phyloP scores from a whole-genome alignment of 768 basidiomycete species.

The Tremella yokohamensis region DNA sequence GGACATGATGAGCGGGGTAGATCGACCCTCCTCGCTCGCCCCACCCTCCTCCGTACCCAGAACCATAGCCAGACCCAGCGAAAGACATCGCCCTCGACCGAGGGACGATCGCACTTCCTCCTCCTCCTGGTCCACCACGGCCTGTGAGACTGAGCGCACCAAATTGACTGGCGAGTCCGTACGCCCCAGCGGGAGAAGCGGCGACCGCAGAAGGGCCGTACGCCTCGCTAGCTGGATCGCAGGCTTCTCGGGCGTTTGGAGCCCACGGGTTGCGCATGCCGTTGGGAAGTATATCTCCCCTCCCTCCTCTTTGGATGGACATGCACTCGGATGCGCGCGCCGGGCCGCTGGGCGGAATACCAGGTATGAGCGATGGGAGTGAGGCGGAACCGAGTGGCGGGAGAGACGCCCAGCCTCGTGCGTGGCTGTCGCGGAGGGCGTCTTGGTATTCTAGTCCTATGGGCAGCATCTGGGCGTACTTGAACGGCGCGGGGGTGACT shows the following conservation, averaged over 20 bases:
- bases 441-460: conserved; percentile 12
- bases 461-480: conserved; percentile 13
- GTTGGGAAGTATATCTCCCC: conserved; percentile 21
- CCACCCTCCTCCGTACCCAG: conserved; percentile 3
- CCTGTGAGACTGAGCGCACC: background rate
- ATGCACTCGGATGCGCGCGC: conserved; percentile 5
- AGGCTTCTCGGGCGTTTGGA: conserved; percentile 29
- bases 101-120: background rate
- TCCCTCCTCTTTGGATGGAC: background rate
- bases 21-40: no score
- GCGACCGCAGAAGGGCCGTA: background rate
- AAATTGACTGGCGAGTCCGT: background rate
- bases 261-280: conserved; percentile 36
- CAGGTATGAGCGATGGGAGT: background rate
- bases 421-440: conserved; percentile 7
- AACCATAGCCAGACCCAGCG: background rate
- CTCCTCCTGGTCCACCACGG: background rate
- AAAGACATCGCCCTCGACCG: background rate
- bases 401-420: conserved; percentile 13
- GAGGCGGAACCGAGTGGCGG: conserved; percentile 3
- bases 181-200: background rate
- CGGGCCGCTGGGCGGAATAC: conserved; percentile 11
- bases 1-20: background rate
- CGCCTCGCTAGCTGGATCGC: conserved; percentile 10
- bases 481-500: conserved; percentile 25